These are phyloP conservation scores for Vitis hybrid DNA, from an alignment of 177 flowering plant genomes.

Conservation along the genomic window DNA sequence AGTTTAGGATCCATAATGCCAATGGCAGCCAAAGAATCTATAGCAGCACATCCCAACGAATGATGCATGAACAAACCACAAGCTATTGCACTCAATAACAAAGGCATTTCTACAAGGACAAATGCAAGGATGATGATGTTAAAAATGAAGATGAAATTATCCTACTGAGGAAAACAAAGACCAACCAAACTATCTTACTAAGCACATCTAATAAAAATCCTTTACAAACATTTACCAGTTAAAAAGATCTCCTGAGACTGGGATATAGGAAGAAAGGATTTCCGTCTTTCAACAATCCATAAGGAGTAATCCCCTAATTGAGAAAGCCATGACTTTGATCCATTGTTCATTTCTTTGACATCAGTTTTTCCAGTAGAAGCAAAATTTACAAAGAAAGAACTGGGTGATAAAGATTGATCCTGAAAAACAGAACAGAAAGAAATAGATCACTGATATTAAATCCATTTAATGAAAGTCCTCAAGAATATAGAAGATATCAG, in stretches of 20 bases:
- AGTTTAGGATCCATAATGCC: conserved; percentile 62
- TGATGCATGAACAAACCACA: conserved; percentile 63
- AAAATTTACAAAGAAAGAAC: conserved; percentile 39
- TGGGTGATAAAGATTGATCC: conserved; percentile 41
- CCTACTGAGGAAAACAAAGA: not conserved
- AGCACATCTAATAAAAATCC: not conserved
- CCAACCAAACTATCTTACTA: not conserved
- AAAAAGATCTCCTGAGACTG: conserved; percentile 34
- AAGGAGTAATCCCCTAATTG: conserved; percentile 43
- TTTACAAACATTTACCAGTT: conserved; percentile 35
- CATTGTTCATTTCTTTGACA: conserved; percentile 20
- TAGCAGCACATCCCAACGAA: conserved; percentile 43
- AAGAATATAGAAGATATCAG: no score
- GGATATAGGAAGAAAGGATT: conserved; percentile 33
- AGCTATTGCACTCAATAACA: conserved; percentile 49
- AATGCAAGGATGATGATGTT: conserved; percentile 9
- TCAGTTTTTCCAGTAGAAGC: conserved; percentile 20
- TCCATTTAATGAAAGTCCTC: no score
- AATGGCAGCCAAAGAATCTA: conserved; percentile 60
- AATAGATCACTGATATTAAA: not conserved
- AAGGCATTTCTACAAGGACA: conserved; percentile 61
- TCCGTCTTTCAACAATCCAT: conserved; percentile 39
- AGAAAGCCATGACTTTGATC: conserved; percentile 50
- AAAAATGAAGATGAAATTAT: conserved; percentile 6
- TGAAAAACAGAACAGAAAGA: conserved; percentile 31